Percentiles rank a stretch among this genome's conserved stretches.
Conservation (phyloP, 805 yeast species). For the Blastobotrys peoriensis region DNA sequence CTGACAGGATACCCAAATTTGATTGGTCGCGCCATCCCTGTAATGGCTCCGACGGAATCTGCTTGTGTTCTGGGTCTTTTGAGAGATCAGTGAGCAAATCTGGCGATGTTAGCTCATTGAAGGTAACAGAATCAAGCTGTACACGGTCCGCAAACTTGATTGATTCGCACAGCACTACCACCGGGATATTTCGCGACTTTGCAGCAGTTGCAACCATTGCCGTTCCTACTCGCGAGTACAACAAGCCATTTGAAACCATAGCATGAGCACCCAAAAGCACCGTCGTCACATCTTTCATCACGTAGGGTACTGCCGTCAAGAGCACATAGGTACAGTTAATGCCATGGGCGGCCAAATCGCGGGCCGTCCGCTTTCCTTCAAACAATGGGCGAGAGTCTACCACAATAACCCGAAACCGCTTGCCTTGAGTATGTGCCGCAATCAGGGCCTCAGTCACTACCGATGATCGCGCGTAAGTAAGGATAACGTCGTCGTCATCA, state of each 20-base stretch:
- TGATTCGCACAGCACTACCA: slow-evolving; percentile 90
- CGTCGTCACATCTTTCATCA: slow-evolving; percentile 79
- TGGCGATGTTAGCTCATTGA: slow-evolving; percentile 60
- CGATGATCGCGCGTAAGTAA: slow-evolving; percentile 83
- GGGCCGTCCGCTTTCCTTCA: slow-evolving; percentile 80
- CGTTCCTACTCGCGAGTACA: slow-evolving; percentile 91
- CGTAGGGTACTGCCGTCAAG: slow-evolving; percentile 71
- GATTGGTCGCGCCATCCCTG: slow-evolving; percentile 22
- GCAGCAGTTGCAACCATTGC: slow-evolving; percentile 92
- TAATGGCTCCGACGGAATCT: slow-evolving; percentile 17
- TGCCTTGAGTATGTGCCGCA: slow-evolving; percentile 53
- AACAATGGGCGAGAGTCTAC: slow-evolving; percentile 92
- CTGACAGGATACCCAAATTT: slow-evolving; percentile 64
- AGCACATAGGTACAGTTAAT: slow-evolving; percentile 73
- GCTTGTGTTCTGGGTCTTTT: slow-evolving; percentile 21
- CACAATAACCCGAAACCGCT: slow-evolving; percentile 69
- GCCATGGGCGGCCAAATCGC: slow-evolving; percentile 53
- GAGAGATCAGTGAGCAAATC: slow-evolving; percentile 28
- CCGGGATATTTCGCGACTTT: slow-evolving; percentile 82
- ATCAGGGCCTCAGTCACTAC: slow-evolving; percentile 73
- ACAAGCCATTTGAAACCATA: slow-evolving; percentile 88
- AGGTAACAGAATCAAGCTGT: slow-evolving; percentile 91
- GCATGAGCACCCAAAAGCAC: slow-evolving; percentile 96
- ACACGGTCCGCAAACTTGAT: slow-evolving; percentile 92
- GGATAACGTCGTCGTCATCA: slow-evolving; percentile 65